A percentile compares a stretch with the other conserved stretches of the same genome.
phyloP scores from a whole-genome alignment of 1,284 basidiomycete species.

The Trametes sp. region DNA sequence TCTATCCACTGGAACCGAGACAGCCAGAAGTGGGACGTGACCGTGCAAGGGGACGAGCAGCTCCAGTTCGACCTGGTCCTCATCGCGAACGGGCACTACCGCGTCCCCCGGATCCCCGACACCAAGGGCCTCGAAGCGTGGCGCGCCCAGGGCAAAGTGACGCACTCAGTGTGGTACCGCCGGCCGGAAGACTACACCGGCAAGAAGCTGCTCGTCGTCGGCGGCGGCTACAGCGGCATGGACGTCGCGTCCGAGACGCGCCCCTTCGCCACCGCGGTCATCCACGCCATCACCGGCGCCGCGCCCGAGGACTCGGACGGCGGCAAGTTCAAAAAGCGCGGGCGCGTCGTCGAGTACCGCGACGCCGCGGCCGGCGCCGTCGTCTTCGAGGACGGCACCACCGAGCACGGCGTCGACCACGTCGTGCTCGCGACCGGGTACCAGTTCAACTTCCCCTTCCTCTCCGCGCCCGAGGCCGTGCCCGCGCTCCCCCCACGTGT shows the following conservation, averaged over 20 bases:
- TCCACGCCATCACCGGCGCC: conserved; percentile 61
- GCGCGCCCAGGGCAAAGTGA: conserved; percentile 56
- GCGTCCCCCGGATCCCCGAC: conserved; percentile 64
- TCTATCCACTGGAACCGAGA: conserved; percentile 47
- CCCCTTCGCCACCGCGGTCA: conserved; percentile 51
- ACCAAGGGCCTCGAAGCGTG: conserved; percentile 68
- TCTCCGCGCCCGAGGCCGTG: conserved; percentile 48
- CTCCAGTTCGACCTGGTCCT: conserved; percentile 68
- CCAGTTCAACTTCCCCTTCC: conserved; percentile 67
- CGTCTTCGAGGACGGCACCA: conserved; percentile 65
- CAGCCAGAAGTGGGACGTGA: conserved; percentile 54
- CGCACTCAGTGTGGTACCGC: conserved; percentile 74
- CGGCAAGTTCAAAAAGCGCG: conserved; percentile 52
- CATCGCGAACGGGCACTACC: conserved; percentile 79
- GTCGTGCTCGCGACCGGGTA: conserved; percentile 82
- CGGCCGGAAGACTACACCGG: conserved; percentile 53
- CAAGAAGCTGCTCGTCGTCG: conserved; percentile 69
- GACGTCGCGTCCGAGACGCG: conserved; percentile 71
- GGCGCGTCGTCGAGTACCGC: conserved; percentile 49
- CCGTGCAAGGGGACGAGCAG: conserved; percentile 37
- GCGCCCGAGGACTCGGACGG: conserved; percentile 40
- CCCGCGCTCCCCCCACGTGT: conserved; percentile 46
- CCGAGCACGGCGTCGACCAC: conserved; percentile 62
- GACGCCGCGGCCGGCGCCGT: conserved; percentile 56
- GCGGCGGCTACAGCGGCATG: conserved; percentile 71